These are phyloP conservation scores for Curvularia sp. DNA, from an alignment of 2,329 filamentous ascomycete species.

Conservation along the genomic window DNA sequence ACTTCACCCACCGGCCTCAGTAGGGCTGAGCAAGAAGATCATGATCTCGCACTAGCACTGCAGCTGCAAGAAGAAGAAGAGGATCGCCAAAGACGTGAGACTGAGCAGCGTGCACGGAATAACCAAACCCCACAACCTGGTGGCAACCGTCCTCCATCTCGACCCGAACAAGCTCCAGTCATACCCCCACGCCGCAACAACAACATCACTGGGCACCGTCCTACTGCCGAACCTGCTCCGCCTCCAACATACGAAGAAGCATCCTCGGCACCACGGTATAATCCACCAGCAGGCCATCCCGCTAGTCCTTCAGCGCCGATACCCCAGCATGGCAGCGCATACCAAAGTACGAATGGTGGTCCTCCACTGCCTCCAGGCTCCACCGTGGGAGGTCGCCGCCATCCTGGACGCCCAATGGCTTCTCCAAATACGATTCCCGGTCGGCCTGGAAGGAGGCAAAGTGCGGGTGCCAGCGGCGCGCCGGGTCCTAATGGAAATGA, in stretches of 20 bases:
- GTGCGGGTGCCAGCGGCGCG: constrained; percentile 28
- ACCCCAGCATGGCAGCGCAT: constrained; percentile 37
- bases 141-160: constrained; percentile 38
- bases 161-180: constrained; percentile 51
- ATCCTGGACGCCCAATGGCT: background rate
- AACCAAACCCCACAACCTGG: constrained; percentile 51
- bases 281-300: constrained; percentile 58
- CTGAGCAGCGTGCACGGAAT: constrained; percentile 70
- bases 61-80: constrained; percentile 97
- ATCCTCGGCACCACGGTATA: constrained; percentile 63
- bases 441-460: constrained; percentile 36
- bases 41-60: constrained; percentile 82
- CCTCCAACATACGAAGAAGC: constrained; percentile 73
- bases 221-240: constrained; percentile 59
- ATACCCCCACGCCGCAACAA: constrained; percentile 57
- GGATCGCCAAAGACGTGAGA: constrained; percentile 68
- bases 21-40: constrained; percentile 79
- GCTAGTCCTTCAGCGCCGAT: constrained; percentile 49
- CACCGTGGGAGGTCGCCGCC: background rate
- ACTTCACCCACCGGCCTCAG: constrained; percentile 41
- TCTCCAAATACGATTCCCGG: constrained; percentile 6
- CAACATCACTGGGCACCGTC: constrained; percentile 47
- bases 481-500: constrained; percentile 22
- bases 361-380: constrained; percentile 23
- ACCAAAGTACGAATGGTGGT: constrained; percentile 26